These are phyloP conservation scores for Coemansia linderi DNA, from an alignment of 371 early-diverging fungal genomes.

Conservation along the genomic window DNA sequence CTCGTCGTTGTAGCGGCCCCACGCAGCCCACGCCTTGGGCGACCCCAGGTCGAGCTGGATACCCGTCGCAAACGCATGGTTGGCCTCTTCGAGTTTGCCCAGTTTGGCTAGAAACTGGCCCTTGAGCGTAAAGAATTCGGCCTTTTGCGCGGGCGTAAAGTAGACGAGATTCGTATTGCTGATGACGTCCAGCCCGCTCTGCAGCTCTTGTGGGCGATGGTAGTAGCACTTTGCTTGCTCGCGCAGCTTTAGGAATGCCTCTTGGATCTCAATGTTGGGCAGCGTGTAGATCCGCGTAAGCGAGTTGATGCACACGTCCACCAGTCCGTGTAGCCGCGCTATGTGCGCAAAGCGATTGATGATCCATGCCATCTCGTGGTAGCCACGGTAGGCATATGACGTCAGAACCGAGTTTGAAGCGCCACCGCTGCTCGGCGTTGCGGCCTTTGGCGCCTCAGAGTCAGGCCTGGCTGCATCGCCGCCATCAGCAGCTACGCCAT, in stretches of 20 bases:
- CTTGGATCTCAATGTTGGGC: conserved; percentile 99
- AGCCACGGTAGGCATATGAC: conserved; percentile 94
- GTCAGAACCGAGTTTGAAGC: conserved; percentile 65
- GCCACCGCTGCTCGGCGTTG: conserved; percentile 43
- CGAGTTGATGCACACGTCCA: conserved; percentile 91
- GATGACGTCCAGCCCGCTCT: conserved; percentile 95
- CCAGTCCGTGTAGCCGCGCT: conserved; percentile 93
- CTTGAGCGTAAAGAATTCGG: conserved; percentile 97
- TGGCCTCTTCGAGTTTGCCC: conserved; percentile 85
- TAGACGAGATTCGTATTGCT: conserved; percentile 98
- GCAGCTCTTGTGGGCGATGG: conserved; percentile 78
- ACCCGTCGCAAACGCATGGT: conserved; percentile 90
- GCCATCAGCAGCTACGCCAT: conserved; percentile 49
- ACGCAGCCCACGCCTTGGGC: conserved; percentile 96
- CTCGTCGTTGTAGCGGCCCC: conserved; percentile 95
- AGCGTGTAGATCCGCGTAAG: conserved; percentile 96
- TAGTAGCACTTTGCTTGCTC: conserved; percentile 99
- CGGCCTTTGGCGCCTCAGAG: conserved; percentile 29
- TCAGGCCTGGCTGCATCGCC: conserved; percentile 60
- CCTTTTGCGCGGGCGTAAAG: conserved; percentile 90
- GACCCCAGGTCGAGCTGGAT: conserved; percentile 87
- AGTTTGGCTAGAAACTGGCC: conserved; percentile 92
- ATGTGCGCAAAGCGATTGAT: conserved; percentile 99
- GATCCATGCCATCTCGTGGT: conserved; percentile 99
- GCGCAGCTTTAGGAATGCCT: conserved; percentile 95